Evolutionary conservation across 192 early-diverging fungal genomes (phyloP).

Genomic region (Paraglomus occultum): DNA sequence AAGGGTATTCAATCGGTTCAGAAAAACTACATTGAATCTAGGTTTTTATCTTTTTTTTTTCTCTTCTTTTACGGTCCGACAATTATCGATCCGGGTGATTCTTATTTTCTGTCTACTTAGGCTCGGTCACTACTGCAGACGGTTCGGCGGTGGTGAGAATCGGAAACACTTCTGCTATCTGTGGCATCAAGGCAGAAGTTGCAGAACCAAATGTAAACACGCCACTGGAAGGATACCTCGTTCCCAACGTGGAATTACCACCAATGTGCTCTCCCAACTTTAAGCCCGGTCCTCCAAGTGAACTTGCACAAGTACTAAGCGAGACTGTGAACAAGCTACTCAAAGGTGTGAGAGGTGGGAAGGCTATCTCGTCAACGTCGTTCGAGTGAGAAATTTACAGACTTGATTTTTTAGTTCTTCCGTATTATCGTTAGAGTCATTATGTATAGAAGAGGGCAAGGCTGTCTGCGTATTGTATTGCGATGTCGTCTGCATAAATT

Average conservation of each 20-base stretch:
- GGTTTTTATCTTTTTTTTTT: slow-evolving; percentile 47
- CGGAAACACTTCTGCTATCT: slow-evolving; percentile 87
- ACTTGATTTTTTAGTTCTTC: slow-evolving; percentile 39
- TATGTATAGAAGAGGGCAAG: slow-evolving; percentile 78
- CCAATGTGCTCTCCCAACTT: slow-evolving; percentile 87
- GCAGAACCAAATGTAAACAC: slow-evolving; percentile 67
- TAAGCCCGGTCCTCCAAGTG: slow-evolving; percentile 79
- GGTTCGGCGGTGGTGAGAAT: slow-evolving; percentile 86
- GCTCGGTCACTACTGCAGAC: slow-evolving; percentile 72
- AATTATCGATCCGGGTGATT: not conserved
- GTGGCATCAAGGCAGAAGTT: slow-evolving; percentile 95
- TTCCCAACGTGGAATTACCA: slow-evolving; percentile 89
- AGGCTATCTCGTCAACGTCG: not conserved
- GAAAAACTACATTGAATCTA: slow-evolving; percentile 61
- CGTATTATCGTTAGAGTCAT: slow-evolving; percentile 60
- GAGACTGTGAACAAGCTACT: slow-evolving; percentile 74
- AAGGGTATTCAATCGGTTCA: slow-evolving; percentile 63
- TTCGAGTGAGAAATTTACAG: not conserved
- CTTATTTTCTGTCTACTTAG: slow-evolving; percentile 35
- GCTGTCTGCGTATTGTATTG: slow-evolving; percentile 86
- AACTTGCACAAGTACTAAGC: slow-evolving; percentile 79
- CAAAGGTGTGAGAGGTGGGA: slow-evolving; percentile 38
- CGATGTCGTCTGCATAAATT: slow-evolving; percentile 88
- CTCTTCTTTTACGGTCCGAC: not conserved
- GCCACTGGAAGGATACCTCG: slow-evolving; percentile 79